Evolutionary conservation across 345 rosid genomes (phyloP).

Genomic region (Erysimum cheiranthoides): DNA sequence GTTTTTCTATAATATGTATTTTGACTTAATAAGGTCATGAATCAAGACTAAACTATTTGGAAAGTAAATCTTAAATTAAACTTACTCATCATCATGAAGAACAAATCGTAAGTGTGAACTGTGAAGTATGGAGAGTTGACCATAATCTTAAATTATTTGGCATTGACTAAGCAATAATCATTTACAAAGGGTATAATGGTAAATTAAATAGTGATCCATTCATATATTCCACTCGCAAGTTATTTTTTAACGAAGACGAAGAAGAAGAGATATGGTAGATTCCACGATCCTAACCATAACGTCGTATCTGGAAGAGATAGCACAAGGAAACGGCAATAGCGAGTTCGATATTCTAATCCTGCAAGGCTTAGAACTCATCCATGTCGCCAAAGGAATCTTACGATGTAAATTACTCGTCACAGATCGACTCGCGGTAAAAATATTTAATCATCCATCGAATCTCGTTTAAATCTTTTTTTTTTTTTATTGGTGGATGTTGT

Average conservation of each 20-base stretch:
- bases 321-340: constrained; percentile 16
- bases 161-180: not conserved
- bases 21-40: constrained; percentile 11
- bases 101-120: constrained; percentile 1
- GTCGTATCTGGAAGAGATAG: constrained; percentile 31
- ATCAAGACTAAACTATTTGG: constrained; percentile 18
- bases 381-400: constrained; percentile 45
- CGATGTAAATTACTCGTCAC: constrained; percentile 45
- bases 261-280: constrained; percentile 20
- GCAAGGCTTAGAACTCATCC: constrained; percentile 36
- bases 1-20: not conserved
- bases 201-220: not conserved
- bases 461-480: not conserved
- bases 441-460: not conserved
- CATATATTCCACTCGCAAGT: not conserved
- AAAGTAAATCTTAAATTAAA: constrained; percentile 9
- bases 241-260: not conserved
- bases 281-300: not conserved
- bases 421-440: constrained; percentile 38
- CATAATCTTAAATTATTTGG: not conserved
- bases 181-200: not conserved
- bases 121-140: not conserved
- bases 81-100: not conserved
- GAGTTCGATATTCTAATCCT: constrained; percentile 21
- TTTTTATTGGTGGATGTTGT: not conserved